A percentile compares a stretch with the other conserved stretches of the same genome.
Conservation (phyloP, 306 rosid genomes). For the Cucumis sativus region Cucumber_9930_V3 NC_026659.2:29148001-29148500, state of each 20-base stretch:
- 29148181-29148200: neutral
- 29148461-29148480: conserved; percentile 77
- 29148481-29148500: conserved; percentile 46
- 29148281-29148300: neutral
- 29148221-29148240: neutral
- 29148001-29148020: no score
- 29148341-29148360: no score
- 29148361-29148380: conserved; percentile 23
- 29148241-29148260: neutral
- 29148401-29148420: conserved; percentile 31
- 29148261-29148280: neutral
- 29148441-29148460: conserved; percentile 64
- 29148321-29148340: neutral
- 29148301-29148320: neutral
- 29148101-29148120: no score
- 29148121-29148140: neutral
- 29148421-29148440: conserved; percentile 68
- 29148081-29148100: no score
- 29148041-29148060: no score
- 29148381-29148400: conserved; percentile 1
- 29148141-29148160: neutral
- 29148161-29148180: neutral
- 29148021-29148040: no score
- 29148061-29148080: no score
- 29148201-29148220: neutral